Conservation (phyloP, 2,329 filamentous ascomycete species). For the Rhinocladiella mackenziei region DNA sequence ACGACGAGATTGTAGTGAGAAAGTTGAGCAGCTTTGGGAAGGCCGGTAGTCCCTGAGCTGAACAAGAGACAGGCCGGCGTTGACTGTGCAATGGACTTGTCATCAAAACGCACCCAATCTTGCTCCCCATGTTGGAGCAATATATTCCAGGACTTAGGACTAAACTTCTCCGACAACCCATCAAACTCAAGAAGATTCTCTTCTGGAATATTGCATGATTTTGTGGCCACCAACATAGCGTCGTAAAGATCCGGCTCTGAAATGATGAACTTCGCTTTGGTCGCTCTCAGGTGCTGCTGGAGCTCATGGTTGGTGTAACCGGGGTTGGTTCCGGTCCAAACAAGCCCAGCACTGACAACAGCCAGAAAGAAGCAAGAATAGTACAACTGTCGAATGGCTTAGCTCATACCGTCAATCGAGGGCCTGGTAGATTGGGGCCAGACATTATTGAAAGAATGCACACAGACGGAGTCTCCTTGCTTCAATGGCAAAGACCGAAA, state of each 20-base stretch:
- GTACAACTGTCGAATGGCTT: conserved; percentile 31
- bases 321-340: conserved; percentile 51
- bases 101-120: conserved; percentile 47
- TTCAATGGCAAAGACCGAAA: too few relatives aligned
- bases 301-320: conserved; percentile 47
- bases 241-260: conserved; percentile 35
- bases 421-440: too few relatives aligned
- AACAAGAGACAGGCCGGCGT: conserved; percentile 50
- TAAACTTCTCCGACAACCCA: conserved; percentile 2
- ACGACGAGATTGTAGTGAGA: conserved; percentile 50
- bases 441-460: too few relatives aligned
- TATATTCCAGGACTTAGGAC: conserved; percentile 6
- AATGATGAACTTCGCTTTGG: conserved; percentile 45
- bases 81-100: conserved; percentile 34
- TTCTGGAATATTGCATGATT: conserved; percentile 7
- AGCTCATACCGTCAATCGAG: too few relatives aligned
- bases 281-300: conserved; percentile 44
- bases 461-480: too few relatives aligned
- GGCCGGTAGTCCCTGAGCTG: conserved; percentile 57
- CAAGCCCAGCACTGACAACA: conserved; percentile 46
- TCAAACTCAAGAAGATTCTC: conserved; percentile 11
- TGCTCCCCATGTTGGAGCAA: conserved; percentile 23
- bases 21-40: conserved; percentile 57
- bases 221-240: conserved; percentile 8
- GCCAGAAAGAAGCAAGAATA: conserved; percentile 39